Conservation (phyloP, 208 protist species). For the Crithidia thermophila region DNA sequence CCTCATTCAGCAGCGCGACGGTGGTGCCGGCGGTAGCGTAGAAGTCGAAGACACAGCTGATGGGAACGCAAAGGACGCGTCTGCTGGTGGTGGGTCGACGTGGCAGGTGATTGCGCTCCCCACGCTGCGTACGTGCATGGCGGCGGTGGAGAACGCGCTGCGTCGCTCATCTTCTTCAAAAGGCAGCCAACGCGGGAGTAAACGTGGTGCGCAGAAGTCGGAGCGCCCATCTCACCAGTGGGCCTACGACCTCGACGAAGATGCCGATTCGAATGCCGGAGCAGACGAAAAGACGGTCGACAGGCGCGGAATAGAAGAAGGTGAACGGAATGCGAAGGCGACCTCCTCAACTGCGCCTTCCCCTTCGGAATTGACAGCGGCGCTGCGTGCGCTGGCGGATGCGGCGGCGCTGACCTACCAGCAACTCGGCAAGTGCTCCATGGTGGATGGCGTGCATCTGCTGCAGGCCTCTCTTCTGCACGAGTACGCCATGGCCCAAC, state of each 20-base stretch:
- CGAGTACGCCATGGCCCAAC: slow-evolving; percentile 20
- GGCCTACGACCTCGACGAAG: slow-evolving; percentile 67
- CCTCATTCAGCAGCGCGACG: slow-evolving; percentile 33
- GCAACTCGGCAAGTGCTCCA: slow-evolving; percentile 25
- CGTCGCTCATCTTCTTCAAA: no score
- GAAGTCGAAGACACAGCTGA: background rate
- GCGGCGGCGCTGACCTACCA: slow-evolving; percentile 8
- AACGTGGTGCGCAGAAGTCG: no score
- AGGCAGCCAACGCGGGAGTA: no score
- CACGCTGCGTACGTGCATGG: slow-evolving; percentile 2
- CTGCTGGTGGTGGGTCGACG: background rate
- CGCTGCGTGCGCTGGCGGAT: slow-evolving; percentile 18
- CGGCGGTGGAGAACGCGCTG: background rate
- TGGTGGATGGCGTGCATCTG: slow-evolving; percentile 42
- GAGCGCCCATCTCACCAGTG: no score
- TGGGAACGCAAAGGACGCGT: background rate
- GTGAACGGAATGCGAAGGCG: background rate
- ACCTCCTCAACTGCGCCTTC: no score
- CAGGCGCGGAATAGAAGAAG: background rate
- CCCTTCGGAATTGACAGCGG: background rate
- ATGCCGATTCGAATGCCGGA: no score
- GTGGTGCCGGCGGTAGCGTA: background rate
- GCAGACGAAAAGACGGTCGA: background rate
- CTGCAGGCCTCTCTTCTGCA: slow-evolving; percentile 32
- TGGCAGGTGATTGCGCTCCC: slow-evolving; percentile 17